Evolutionary conservation across 441 rosid species (phyloP).

Genomic region (Erodium chrysanthum): DNA sequence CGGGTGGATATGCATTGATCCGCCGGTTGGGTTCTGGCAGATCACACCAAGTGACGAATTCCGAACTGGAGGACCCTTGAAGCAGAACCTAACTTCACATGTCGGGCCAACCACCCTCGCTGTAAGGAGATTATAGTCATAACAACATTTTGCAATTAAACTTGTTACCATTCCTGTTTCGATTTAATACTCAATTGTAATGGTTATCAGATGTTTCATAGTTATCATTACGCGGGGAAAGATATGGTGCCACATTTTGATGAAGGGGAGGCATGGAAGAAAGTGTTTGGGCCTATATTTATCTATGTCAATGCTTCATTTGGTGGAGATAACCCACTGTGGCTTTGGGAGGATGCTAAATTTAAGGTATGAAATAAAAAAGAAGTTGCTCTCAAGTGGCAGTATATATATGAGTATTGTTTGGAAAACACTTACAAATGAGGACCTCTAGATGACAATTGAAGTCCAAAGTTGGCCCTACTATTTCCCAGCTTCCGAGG

Average conservation of each 20-base stretch:
- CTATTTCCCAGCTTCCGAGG: constrained; percentile 55
- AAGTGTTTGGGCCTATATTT: constrained; percentile 75
- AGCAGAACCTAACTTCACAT: constrained; percentile 84
- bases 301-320: constrained; percentile 43
- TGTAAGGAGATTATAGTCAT: constrained; percentile 30
- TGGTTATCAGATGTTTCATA: constrained; percentile 54
- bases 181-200: background rate
- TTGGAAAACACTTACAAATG: background rate
- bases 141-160: background rate
- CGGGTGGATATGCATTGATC: constrained; percentile 63
- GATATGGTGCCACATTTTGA: constrained; percentile 59
- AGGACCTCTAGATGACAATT: constrained; percentile 32
- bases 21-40: constrained; percentile 74
- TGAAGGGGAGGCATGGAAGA: constrained; percentile 68
- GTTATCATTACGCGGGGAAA: constrained; percentile 77
- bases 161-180: background rate
- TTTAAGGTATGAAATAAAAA: constrained; percentile 34
- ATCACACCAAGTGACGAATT: constrained; percentile 85
- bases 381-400: background rate
- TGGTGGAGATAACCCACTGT: constrained; percentile 31
- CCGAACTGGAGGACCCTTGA: constrained; percentile 66
- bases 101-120: constrained; percentile 74
- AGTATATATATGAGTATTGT: background rate
- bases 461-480: constrained; percentile 87
- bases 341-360: constrained; percentile 76